phyloP scores from a whole-genome alignment of 2,329 filamentous ascomycete genomes.

The Magnaporthiopsis incrustans region DNA sequence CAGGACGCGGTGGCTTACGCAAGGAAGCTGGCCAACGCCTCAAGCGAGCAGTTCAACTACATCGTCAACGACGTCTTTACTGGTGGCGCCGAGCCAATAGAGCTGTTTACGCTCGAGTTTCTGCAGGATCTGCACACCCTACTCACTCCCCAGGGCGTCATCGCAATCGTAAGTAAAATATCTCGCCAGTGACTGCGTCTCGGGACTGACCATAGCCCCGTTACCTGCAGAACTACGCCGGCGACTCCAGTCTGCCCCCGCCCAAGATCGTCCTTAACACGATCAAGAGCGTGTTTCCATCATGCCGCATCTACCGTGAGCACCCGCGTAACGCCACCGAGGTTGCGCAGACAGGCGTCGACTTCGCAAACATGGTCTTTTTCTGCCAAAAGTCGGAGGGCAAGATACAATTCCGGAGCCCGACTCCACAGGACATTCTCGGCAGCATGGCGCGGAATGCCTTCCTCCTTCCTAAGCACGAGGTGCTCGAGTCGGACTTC shows the following conservation, averaged over 20 bases:
- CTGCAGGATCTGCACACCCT: constrained; percentile 61
- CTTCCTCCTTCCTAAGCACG: constrained; percentile 65
- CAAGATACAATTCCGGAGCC: constrained; percentile 57
- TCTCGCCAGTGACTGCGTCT: background rate
- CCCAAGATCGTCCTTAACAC: constrained; percentile 75
- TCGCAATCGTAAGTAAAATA: constrained; percentile 70
- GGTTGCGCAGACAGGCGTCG: constrained; percentile 36
- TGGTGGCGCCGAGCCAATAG: constrained; percentile 82
- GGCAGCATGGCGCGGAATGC: constrained; percentile 60
- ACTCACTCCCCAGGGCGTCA: constrained; percentile 68
- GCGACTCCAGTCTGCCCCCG: constrained; percentile 70
- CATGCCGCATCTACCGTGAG: constrained; percentile 87
- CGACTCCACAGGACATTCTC: constrained; percentile 59
- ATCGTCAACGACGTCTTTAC: constrained; percentile 98
- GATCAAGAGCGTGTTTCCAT: constrained; percentile 74
- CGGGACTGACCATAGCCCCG: background rate
- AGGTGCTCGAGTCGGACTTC: constrained; percentile 51
- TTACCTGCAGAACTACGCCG: constrained; percentile 73
- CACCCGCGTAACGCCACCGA: constrained; percentile 39
- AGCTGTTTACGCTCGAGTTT: constrained; percentile 84
- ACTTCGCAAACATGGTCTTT: constrained; percentile 94
- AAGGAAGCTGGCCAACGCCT: constrained; percentile 32
- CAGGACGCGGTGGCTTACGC: constrained; percentile 73
- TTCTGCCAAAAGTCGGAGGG: constrained; percentile 67
- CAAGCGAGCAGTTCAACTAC: constrained; percentile 63